A percentile compares a stretch with the other conserved stretches of the same genome.
These are phyloP conservation scores for Naegleria fowleri DNA, from an alignment of 208 protist genomes.

Conservation along the genomic window DNA sequence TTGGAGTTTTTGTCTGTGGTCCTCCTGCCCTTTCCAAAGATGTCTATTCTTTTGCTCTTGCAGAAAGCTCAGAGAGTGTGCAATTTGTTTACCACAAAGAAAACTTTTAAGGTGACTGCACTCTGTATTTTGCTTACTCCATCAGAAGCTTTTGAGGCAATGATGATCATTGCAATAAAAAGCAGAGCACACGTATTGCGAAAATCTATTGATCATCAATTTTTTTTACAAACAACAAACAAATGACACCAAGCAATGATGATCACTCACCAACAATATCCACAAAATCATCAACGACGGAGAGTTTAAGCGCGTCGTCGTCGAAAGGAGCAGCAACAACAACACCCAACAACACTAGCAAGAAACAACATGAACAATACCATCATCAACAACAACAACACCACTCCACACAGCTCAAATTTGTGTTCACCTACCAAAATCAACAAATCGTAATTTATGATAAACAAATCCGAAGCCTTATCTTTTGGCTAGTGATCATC, in stretches of 20 bases:
- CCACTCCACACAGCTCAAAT: not conserved
- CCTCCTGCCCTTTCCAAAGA: not conserved
- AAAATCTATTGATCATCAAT: not conserved
- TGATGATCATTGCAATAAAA: not conserved
- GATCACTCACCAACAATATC: no score
- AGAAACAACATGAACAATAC: no score
- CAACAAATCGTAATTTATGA: not conserved
- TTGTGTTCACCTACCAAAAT: not conserved
- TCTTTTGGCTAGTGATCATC: not conserved
- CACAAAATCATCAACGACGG: no score
- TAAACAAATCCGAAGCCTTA: not conserved
- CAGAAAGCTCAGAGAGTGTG: not conserved
- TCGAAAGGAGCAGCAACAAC: no score
- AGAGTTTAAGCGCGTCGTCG: no score
- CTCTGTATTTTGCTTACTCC: not conserved
- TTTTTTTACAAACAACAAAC: no score
- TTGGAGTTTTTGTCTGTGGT: conserved; percentile 27
- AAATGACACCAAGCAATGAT: no score
- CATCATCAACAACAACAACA: no score
- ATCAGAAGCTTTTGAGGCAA: not conserved
- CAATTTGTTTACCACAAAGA: conserved; percentile 2
- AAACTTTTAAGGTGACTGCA: conserved; percentile 22
- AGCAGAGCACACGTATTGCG: not conserved
- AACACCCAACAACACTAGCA: no score
- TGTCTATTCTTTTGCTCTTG: not conserved